phyloP scores from a whole-genome alignment of 352 stramenopile genomes.

The Globisporangium nodosum region DNA sequence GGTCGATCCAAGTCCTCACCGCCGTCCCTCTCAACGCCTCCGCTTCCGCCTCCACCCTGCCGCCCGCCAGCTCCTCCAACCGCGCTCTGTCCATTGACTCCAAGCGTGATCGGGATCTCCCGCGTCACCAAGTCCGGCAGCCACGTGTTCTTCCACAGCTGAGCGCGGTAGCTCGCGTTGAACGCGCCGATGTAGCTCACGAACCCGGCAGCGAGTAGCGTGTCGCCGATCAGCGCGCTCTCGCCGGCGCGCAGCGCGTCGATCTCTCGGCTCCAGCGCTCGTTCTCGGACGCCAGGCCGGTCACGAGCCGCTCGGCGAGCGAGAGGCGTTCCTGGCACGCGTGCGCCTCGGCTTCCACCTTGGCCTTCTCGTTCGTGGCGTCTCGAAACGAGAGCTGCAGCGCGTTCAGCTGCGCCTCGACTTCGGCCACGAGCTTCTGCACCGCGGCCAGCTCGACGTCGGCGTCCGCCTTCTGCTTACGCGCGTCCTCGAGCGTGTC shows the following conservation, averaged over 20 bases:
- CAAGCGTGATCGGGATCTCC: conserved; percentile 80
- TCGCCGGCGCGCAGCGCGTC: conserved; percentile 72
- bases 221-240: conserved; percentile 81
- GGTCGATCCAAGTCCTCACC: neutral
- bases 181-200: conserved; percentile 92
- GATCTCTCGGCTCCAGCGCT: conserved; percentile 86
- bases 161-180: conserved; percentile 68
- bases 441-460: conserved; percentile 76
- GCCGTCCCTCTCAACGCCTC: neutral
- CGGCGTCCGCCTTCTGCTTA: conserved; percentile 64
- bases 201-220: conserved; percentile 84
- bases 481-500: conserved; percentile 84
- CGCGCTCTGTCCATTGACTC: neutral
- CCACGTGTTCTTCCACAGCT: conserved; percentile 86
- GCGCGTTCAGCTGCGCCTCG: conserved; percentile 62
- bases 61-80: neutral
- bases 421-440: conserved; percentile 82
- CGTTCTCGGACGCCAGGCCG: conserved; percentile 84
- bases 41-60: neutral
- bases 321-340: conserved; percentile 81
- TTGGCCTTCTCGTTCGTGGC: conserved; percentile 90
- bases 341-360: conserved; percentile 81
- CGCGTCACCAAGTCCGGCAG: conserved; percentile 79
- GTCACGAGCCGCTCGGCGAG: conserved; percentile 88
- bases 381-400: conserved; percentile 80